Percentiles rank a stretch among this genome's conserved stretches.
phyloP scores from a whole-genome alignment of 441 rosid genomes.

The Dalechampia spathulata region DNA sequence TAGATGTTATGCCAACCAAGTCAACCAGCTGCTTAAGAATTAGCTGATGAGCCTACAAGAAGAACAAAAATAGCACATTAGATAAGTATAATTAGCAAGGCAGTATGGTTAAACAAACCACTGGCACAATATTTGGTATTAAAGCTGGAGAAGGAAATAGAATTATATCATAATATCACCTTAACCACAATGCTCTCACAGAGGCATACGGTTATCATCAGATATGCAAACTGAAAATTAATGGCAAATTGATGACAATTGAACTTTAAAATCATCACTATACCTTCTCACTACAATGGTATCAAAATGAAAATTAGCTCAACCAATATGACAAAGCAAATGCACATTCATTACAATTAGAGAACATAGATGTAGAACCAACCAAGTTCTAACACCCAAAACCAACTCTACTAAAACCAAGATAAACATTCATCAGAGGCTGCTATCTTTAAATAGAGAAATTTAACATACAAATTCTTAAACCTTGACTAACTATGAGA shows the following conservation, averaged over 20 bases:
- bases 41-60: conserved; percentile 65
- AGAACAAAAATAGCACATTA: conserved; percentile 15
- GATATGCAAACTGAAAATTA: neutral
- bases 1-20: conserved; percentile 84
- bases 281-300: neutral
- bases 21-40: conserved; percentile 67
- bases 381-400: too few species aligned
- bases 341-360: neutral
- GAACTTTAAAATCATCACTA: too few species aligned
- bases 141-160: too few species aligned
- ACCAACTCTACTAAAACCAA: too few species aligned
- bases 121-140: too few species aligned
- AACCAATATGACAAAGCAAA: neutral
- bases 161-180: neutral
- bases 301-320: neutral
- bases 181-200: neutral
- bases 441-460: too few species aligned
- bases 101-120: neutral
- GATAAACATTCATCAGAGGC: neutral
- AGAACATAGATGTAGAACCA: too few species aligned
- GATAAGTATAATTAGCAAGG: conserved; percentile 1
- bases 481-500: too few species aligned
- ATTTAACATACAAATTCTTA: too few species aligned
- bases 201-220: too few species aligned
- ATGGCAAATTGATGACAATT: too few species aligned